Conservation (phyloP, 371 early-diverging fungal genomes). For the Mortierella sp. region DNA sequence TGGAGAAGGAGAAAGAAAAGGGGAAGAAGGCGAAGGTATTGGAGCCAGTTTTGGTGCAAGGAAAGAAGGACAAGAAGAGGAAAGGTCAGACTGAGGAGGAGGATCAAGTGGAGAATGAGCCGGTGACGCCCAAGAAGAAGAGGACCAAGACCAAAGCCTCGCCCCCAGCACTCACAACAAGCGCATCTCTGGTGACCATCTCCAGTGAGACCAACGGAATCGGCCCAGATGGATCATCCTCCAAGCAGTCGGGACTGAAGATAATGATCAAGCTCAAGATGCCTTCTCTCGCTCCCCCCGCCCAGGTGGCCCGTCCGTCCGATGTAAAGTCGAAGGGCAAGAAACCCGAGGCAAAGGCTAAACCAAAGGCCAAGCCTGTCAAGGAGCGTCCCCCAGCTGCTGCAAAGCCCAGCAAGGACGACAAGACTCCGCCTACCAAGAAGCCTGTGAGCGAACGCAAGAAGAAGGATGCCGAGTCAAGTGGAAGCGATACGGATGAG, state of each 20-base stretch:
- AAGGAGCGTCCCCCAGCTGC: background rate
- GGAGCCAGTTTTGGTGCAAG: background rate
- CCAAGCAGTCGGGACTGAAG: constrained; percentile 36
- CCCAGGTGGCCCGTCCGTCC: background rate
- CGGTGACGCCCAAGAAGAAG: background rate
- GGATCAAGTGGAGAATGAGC: background rate
- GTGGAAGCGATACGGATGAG: constrained; percentile 49
- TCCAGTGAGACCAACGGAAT: constrained; percentile 16
- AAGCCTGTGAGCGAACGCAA: background rate
- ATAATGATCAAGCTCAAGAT: constrained; percentile 50
- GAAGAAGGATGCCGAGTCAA: constrained; percentile 16
- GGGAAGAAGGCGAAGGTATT: background rate
- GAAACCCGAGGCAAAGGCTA: background rate
- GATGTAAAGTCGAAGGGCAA: background rate
- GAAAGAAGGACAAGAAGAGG: constrained; percentile 4
- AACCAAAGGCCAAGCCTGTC: constrained; percentile 1
- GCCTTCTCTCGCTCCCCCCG: constrained; percentile 6
- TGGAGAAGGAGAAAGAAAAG: background rate
- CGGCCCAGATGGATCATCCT: constrained; percentile 4
- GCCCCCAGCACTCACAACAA: background rate
- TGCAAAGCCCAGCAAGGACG: background rate
- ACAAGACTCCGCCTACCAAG: background rate
- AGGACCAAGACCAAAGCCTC: constrained; percentile 5
- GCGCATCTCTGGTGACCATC: constrained; percentile 32
- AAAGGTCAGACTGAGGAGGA: constrained; percentile 24